Evolutionary conservation across 768 basidiomycete species (phyloP).

Genomic region (Xanthoconium stramineum): DNA sequence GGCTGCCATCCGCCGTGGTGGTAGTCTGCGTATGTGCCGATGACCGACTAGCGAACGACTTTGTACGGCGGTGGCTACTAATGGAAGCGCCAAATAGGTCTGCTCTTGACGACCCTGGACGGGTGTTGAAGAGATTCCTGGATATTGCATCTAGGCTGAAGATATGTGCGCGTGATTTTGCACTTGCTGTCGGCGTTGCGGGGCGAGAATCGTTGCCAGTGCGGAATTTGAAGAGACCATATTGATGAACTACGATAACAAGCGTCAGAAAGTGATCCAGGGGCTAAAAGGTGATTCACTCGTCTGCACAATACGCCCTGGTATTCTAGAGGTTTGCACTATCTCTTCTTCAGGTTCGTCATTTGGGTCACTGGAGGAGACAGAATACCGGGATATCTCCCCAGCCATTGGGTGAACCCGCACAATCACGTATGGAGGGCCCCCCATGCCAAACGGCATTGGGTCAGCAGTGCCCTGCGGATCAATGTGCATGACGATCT

Average conservation of each 20-base stretch:
- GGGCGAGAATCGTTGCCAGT: conserved; percentile 78
- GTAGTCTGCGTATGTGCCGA: conserved; percentile 73
- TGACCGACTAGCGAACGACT: conserved; percentile 68
- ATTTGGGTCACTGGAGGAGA: conserved; percentile 68
- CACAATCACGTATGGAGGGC: conserved; percentile 75
- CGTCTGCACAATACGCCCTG: conserved; percentile 73
- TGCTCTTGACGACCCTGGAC: conserved; percentile 63
- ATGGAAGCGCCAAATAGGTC: conserved; percentile 78
- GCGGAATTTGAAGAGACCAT: conserved; percentile 83
- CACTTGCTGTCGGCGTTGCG: conserved; percentile 75
- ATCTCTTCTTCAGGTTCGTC: conserved; percentile 82
- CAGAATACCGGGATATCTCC: conserved; percentile 74
- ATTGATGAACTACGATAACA: conserved; percentile 67
- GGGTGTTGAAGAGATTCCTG: conserved; percentile 77
- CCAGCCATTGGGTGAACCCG: conserved; percentile 82
- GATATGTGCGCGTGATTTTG: conserved; percentile 74
- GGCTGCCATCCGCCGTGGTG: conserved; percentile 61
- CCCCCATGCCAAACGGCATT: conserved; percentile 68
- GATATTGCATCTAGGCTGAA: conserved; percentile 90
- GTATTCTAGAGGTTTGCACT: conserved; percentile 71
- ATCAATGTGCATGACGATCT: conserved; percentile 87
- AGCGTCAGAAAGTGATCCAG: background rate
- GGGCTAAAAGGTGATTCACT: conserved; percentile 48
- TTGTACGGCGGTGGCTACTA: conserved; percentile 56
- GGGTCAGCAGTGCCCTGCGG: conserved; percentile 70